phyloP scores from a whole-genome alignment of 1,139 yeast genomes.

The Blastobotrys proliferans region DNA sequence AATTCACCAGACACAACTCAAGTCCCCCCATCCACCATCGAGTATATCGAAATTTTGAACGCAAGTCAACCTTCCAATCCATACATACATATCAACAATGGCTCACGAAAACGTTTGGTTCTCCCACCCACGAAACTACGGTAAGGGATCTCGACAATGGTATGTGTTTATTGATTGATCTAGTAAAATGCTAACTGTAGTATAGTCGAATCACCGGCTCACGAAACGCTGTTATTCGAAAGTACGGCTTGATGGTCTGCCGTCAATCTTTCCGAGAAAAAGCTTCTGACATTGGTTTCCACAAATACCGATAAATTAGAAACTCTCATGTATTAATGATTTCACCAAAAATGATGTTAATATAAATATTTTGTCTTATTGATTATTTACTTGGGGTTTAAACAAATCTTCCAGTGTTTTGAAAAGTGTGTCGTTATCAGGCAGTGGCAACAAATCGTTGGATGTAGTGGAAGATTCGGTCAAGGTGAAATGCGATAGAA shows the following conservation, averaged over 20 bases:
- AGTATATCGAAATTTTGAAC: not conserved
- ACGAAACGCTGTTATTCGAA: conserved; percentile 99
- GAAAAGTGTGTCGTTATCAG: conserved; percentile 1
- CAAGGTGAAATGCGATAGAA: not conserved
- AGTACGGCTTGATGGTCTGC: conserved; percentile 99
- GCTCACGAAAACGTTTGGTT: conserved; percentile 99
- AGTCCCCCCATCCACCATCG: not conserved
- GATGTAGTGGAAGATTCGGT: not conserved
- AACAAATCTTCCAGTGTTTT: conserved; percentile 10
- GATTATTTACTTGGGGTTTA: not conserved
- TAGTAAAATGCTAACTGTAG: conserved; percentile 10
- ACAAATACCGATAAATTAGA: conserved; percentile 84
- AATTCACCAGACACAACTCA: too few relatives aligned
- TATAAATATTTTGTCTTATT: conserved; percentile 5
- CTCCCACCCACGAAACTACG: conserved; percentile 99
- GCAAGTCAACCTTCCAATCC: not conserved
- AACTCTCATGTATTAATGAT: not conserved
- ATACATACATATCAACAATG: conserved; percentile 46
- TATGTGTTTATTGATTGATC: conserved; percentile 21
- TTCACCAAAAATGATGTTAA: too few relatives aligned
- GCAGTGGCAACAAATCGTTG: too few relatives aligned
- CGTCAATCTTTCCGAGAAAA: conserved; percentile 99
- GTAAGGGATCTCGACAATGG: conserved; percentile 99
- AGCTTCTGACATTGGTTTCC: conserved; percentile 98
- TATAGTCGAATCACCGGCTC: conserved; percentile 89